Percentiles rank a stretch among this genome's conserved stretches.
Evolutionary conservation across 257 asterid genomes (phyloP).

Genomic region (Solanum appendiculatum): DNA sequence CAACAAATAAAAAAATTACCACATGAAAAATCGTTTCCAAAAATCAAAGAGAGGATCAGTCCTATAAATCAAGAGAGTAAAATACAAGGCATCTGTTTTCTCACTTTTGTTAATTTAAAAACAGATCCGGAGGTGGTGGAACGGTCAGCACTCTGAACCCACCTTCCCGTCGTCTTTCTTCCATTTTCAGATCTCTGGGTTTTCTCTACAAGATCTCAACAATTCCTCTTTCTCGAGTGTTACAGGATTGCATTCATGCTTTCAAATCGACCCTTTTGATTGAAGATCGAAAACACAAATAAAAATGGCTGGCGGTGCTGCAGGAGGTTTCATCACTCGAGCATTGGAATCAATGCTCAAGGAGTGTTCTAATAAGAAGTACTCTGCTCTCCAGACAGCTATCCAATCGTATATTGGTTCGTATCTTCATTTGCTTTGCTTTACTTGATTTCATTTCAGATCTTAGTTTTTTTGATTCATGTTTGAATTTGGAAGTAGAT

Average conservation of each 20-base stretch:
- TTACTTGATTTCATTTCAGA: background rate
- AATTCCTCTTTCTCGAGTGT: background rate
- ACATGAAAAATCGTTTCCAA: too few relatives aligned
- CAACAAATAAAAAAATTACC: too few relatives aligned
- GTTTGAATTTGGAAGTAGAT: background rate
- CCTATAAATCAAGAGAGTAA: background rate
- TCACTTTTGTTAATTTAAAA: background rate
- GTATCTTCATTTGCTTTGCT: background rate
- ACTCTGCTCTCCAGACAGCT: constrained; percentile 53
- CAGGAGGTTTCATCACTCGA: constrained; percentile 91
- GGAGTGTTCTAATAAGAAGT: constrained; percentile 71
- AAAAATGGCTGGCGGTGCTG: constrained; percentile 83
- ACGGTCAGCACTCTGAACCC: background rate
- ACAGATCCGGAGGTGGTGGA: background rate
- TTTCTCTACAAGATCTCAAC: background rate
- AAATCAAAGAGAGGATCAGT: background rate
- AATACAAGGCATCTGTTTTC: too few relatives aligned
- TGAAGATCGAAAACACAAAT: background rate
- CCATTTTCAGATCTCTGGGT: background rate
- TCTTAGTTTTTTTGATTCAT: background rate
- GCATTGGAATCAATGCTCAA: constrained; percentile 96
- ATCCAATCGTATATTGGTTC: constrained; percentile 68
- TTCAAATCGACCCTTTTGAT: background rate
- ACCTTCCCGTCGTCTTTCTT: background rate
- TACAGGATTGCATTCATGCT: background rate